phyloP scores from a whole-genome alignment of 495 filamentous ascomycete genomes.

The Neurospora pannonica region DNA sequence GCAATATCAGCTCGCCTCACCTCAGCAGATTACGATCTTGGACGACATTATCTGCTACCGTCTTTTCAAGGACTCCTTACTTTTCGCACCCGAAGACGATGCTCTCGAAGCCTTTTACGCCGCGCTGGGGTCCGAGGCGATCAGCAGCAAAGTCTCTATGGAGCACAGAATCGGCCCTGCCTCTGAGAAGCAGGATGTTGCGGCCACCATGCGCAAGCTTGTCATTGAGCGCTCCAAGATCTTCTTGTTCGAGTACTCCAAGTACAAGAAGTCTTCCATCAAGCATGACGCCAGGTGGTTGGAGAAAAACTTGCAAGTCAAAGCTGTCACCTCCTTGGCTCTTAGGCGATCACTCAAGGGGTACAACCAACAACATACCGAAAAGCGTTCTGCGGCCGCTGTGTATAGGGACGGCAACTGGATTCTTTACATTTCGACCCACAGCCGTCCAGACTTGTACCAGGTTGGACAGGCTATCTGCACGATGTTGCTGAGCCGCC shows the following conservation, averaged over 20 bases:
- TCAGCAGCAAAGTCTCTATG: conserved; percentile 52
- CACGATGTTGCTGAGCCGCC: conserved; percentile 66
- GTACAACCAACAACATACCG: conserved; percentile 52
- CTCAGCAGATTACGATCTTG: conserved; percentile 64
- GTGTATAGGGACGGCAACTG: conserved; percentile 19
- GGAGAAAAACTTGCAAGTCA: conserved; percentile 73
- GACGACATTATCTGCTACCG: conserved; percentile 82
- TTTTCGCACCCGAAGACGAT: conserved; percentile 84
- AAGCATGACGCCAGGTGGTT: conserved; percentile 82
- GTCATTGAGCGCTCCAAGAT: conserved; percentile 79
- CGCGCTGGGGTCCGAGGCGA: conserved; percentile 47
- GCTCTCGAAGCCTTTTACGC: conserved; percentile 73
- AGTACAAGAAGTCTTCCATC: conserved; percentile 54
- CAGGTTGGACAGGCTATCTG: conserved; percentile 82
- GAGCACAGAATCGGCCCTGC: conserved; percentile 46
- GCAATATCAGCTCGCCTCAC: conserved; percentile 62
- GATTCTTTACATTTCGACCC: conserved; percentile 42
- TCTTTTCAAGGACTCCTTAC: conserved; percentile 69
- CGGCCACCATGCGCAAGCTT: conserved; percentile 57
- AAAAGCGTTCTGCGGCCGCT: conserved; percentile 58
- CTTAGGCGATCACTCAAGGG: conserved; percentile 65
- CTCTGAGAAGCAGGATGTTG: conserved; percentile 36
- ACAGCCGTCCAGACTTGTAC: conserved; percentile 61
- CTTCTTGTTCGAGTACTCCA: conserved; percentile 65
- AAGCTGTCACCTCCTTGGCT: conserved; percentile 62